Conservation (phyloP, 306 rosid species). For the Prunus padus region DNA sequence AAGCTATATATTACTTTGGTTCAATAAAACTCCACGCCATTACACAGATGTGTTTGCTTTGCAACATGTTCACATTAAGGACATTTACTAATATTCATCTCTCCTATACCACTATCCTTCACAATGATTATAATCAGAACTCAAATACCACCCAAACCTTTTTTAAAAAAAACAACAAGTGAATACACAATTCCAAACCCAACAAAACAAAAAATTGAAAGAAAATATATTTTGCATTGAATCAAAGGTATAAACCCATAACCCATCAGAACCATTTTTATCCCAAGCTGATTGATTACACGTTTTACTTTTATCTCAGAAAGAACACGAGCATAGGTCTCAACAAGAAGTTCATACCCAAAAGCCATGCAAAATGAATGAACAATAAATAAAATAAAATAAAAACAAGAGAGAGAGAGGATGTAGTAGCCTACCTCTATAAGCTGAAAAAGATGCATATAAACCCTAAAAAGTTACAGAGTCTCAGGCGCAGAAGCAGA, state of each 20-base stretch:
- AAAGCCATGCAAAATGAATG: neutral
- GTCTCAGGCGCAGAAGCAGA: neutral
- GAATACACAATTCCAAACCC: neutral
- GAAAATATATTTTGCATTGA: neutral
- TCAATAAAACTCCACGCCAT: too few species aligned
- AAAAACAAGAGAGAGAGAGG: neutral
- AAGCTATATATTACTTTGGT: too few species aligned
- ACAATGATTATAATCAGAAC: neutral
- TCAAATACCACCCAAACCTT: neutral
- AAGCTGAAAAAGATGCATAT: neutral
- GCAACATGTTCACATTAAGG: too few species aligned
- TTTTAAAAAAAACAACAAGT: neutral
- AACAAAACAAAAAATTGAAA: neutral
- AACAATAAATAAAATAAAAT: neutral
- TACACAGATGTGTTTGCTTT: too few species aligned
- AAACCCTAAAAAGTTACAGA: constrained; percentile 7
- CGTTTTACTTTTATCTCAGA: neutral
- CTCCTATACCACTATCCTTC: neutral
- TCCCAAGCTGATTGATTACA: neutral
- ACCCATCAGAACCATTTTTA: neutral
- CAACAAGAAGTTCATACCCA: neutral
- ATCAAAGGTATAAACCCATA: neutral
- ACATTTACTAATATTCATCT: neutral
- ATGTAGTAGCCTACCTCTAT: constrained; percentile 9
- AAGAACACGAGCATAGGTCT: neutral